Base-by-base conservation (phyloP, 768 basidiomycete genomes). In the Nidularia sp. region DNA sequence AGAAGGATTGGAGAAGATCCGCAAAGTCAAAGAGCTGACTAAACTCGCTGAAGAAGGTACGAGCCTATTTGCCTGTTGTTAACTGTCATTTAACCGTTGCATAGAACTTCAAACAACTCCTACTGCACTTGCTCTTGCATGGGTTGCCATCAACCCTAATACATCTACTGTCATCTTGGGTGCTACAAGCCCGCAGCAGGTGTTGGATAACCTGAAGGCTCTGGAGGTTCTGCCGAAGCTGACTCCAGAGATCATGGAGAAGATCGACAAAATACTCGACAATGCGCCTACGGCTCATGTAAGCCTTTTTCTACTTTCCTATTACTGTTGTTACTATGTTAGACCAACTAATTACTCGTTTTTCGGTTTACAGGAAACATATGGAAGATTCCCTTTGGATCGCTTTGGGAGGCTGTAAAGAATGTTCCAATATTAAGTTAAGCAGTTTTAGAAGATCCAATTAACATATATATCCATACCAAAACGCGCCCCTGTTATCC, bases 81-180 rank as follows among this genome's bases (percentile, higher is more conserved):
- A 15, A n/a, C 45, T 49, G 43, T 45, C 25, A 43, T 31, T 45
- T 32, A 29, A 32, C 25, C 2, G 52, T 6, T 45, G 50, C 15
- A 25, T 60, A 81, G 79, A 81, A 55, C 72, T 92, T 42, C 76
- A 76, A 18, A 79, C 81, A 49, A 83, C 74, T 1, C 73, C 80
- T 39, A 70, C 80, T 34, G 79, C 82, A n/a, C 75, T 93, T 34
- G 85, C 91, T 5, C 77, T 92, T 43, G 90, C 90, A 7, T 93
- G 89, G 88, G 70, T 85, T 6, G 80, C 84, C 29, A 74, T 66
- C 56, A 84, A 87, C 65, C 79, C 83, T 6, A 83, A 84, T 64
- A 85, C 83, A 2, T 76, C 75, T 45, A 83, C 80, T 13, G 76
- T 87, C 53, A 85, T 88, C 60, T 74, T 88, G 47, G 87, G 87